Conservation (phyloP, 306 rosid genomes). For the Glycine latifolia region DNA sequence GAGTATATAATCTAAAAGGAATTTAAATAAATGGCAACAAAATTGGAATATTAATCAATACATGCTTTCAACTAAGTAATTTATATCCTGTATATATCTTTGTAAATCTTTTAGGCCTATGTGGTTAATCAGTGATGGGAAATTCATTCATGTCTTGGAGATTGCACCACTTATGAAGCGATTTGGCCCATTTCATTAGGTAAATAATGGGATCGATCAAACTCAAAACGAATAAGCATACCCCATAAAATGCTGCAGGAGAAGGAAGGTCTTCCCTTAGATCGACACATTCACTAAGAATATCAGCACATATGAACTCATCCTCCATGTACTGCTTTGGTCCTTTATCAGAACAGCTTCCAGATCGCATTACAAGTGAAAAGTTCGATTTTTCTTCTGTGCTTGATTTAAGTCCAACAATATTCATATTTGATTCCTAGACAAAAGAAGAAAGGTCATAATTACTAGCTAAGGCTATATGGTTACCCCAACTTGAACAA, state of each 20-base stretch:
- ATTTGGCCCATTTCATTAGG: conserved; percentile 5
- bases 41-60: neutral
- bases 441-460: conserved; percentile 25
- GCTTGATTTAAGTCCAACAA: conserved; percentile 47
- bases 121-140: neutral
- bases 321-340: conserved; percentile 82
- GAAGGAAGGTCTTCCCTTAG: conserved; percentile 47
- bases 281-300: conserved; percentile 49
- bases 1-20: neutral
- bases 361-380: conserved; percentile 56
- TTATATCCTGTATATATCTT: too few relatives aligned
- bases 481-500: neutral
- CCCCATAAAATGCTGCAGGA: conserved; percentile 78
- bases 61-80: too few relatives aligned
- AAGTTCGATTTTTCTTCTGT: conserved; percentile 56
- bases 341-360: conserved; percentile 69
- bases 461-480: conserved; percentile 6
- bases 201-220: neutral
- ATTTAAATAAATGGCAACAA: neutral
- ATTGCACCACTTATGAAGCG: neutral
- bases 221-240: conserved; percentile 45
- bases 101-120: neutral
- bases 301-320: conserved; percentile 61
- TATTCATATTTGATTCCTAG: conserved; percentile 57
- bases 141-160: neutral